Conservation (phyloP, 2,329 filamentous ascomycete genomes). For the Colletotrichum scovillei region DNA sequence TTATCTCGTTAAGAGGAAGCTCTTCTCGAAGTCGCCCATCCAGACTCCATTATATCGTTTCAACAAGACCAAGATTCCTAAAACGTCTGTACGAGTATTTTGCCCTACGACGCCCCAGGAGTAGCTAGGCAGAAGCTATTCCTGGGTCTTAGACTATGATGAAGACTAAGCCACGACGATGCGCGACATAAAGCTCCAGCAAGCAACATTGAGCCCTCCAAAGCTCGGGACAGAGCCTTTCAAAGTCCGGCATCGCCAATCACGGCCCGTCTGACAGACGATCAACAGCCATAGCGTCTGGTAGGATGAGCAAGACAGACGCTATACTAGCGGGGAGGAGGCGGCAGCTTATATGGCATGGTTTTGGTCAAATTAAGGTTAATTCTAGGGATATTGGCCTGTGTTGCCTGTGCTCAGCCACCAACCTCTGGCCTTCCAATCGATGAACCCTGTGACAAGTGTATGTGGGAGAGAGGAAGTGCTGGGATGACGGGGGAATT, state of each 20-base stretch:
- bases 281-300: neutral
- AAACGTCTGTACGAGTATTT: no score
- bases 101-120: no score
- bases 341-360: neutral
- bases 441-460: neutral
- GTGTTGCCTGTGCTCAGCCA: neutral
- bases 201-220: neutral
- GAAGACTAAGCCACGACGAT: neutral
- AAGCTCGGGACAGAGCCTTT: neutral
- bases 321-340: neutral
- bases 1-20: neutral
- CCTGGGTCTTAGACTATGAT: neutral
- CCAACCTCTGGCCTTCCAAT: neutral
- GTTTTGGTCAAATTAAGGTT: neutral
- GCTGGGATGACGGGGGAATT: neutral
- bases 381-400: neutral
- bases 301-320: neutral
- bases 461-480: no score
- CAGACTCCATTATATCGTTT: neutral
- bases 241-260: conserved; percentile 21
- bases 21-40: neutral
- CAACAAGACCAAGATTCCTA: neutral
- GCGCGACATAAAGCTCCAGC: neutral
- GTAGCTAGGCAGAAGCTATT: neutral
- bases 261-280: neutral